Conservation (phyloP, 169 alveolate species). For the Plasmodium vivax region DNA sequence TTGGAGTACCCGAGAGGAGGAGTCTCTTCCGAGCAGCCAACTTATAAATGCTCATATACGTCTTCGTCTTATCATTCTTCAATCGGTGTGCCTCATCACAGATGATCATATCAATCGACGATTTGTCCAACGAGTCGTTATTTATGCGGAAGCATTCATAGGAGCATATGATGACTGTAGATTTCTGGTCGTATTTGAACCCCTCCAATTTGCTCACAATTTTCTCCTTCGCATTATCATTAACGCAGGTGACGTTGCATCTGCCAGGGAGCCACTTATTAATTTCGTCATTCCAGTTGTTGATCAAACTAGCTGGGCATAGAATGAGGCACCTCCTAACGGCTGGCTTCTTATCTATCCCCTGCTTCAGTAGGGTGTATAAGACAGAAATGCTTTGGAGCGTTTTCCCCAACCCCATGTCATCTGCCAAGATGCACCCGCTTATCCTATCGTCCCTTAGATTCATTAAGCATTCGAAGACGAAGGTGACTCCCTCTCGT, state of each 20-base stretch:
- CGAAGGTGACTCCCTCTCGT: conserved; percentile 91
- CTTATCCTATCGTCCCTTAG: conserved; percentile 89
- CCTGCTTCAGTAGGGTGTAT: conserved; percentile 91
- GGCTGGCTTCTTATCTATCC: conserved; percentile 89
- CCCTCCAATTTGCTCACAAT: conserved; percentile 91
- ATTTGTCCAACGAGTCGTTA: conserved; percentile 87
- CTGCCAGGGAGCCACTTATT: conserved; percentile 93
- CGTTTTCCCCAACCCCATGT: conserved; percentile 94
- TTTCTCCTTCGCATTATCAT: conserved; percentile 90
- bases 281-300: conserved; percentile 94
- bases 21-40: conserved; percentile 92
- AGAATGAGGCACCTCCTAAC: conserved; percentile 91
- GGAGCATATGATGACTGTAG: conserved; percentile 90
- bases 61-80: conserved; percentile 93
- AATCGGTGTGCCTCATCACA: conserved; percentile 97
- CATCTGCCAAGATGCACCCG: conserved; percentile 94
- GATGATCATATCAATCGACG: conserved; percentile 93
- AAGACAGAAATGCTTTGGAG: conserved; percentile 91
- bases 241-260: conserved; percentile 90
- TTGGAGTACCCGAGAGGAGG: conserved; percentile 92
- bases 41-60: conserved; percentile 89
- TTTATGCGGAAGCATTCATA: conserved; percentile 94
- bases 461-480: conserved; percentile 93
- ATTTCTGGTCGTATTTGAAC: conserved; percentile 87
- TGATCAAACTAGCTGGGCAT: conserved; percentile 94